A percentile compares a stretch with the other conserved stretches of the same genome.
Evolutionary conservation across 2,329 filamentous ascomycete species (phyloP).

Genomic region (Botryotinia narcissicola): DNA sequence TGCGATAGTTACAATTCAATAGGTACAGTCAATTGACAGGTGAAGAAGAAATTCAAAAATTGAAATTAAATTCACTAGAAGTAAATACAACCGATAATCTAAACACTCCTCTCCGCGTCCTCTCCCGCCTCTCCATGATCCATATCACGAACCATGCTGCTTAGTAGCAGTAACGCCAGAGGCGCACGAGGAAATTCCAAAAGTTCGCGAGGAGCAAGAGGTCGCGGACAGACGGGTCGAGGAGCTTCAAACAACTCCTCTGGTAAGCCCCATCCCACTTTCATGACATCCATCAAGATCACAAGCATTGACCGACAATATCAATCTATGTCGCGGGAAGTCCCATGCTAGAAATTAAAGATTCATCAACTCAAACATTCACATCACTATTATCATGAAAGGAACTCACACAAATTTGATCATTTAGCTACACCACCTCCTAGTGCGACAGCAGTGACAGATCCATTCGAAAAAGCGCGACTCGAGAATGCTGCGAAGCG

Average conservation of each 20-base stretch:
- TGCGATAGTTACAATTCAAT: neutral
- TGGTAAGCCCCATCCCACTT: slow-evolving; percentile 32
- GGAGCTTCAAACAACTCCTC: slow-evolving; percentile 37
- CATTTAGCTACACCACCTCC: slow-evolving; percentile 23
- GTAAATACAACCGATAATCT: neutral
- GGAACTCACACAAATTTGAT: slow-evolving; percentile 21
- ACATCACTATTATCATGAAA: neutral
- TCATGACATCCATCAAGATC: slow-evolving; percentile 21
- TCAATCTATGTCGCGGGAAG: slow-evolving; percentile 24
- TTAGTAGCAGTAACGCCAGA: slow-evolving; percentile 33
- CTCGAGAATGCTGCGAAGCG: slow-evolving; percentile 39
- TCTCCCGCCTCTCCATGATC: slow-evolving; percentile 33
- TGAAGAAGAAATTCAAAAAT: neutral
- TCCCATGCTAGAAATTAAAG: slow-evolving; percentile 20
- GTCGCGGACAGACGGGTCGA: slow-evolving; percentile 36
- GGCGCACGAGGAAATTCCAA: slow-evolving; percentile 33
- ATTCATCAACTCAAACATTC: slow-evolving; percentile 26
- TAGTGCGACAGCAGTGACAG: slow-evolving; percentile 22
- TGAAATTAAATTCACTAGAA: neutral
- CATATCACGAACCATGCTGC: slow-evolving; percentile 36
- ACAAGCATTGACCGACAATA: slow-evolving; percentile 22
- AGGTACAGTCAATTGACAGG: neutral
- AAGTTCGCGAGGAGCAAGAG: slow-evolving; percentile 37
- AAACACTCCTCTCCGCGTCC: slow-evolving; percentile 29
- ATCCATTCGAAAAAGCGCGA: slow-evolving; percentile 37